Percentiles rank a stretch among this genome's conserved stretches.
Conservation (phyloP, 805 yeast species). For the Pichia scutulata region DNA sequence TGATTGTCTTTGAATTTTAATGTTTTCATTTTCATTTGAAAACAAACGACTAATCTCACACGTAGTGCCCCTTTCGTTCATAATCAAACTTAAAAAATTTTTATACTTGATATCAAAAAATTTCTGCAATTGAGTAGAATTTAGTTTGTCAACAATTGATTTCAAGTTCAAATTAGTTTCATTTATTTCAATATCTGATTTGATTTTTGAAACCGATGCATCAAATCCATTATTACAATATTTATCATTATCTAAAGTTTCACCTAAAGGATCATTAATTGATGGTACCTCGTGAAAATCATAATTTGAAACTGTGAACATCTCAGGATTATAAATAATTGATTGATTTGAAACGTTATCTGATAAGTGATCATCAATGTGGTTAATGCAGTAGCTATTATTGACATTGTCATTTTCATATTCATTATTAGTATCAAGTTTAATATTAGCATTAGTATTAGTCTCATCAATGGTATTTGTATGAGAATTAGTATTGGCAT, state of each 20-base stretch:
- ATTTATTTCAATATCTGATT: background rate
- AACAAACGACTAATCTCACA: background rate
- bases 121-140: slow-evolving; percentile 3
- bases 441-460: no score
- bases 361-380: background rate
- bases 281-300: background rate
- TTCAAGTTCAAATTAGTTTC: background rate
- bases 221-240: background rate
- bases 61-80: background rate
- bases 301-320: background rate
- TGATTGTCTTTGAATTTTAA: background rate
- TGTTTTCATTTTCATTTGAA: background rate
- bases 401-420: background rate
- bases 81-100: background rate
- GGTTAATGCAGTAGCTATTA: no score
- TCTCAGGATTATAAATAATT: background rate
- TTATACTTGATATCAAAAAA: background rate
- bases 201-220: background rate
- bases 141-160: background rate
- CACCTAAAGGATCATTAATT: background rate
- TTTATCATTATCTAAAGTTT: background rate
- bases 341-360: background rate
- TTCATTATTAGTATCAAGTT: no score
- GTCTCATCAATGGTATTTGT: no score
- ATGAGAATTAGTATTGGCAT: no score